phyloP scores from a whole-genome alignment of 2,329 filamentous ascomycete genomes.

The Diaporthe caulivora region DNA sequence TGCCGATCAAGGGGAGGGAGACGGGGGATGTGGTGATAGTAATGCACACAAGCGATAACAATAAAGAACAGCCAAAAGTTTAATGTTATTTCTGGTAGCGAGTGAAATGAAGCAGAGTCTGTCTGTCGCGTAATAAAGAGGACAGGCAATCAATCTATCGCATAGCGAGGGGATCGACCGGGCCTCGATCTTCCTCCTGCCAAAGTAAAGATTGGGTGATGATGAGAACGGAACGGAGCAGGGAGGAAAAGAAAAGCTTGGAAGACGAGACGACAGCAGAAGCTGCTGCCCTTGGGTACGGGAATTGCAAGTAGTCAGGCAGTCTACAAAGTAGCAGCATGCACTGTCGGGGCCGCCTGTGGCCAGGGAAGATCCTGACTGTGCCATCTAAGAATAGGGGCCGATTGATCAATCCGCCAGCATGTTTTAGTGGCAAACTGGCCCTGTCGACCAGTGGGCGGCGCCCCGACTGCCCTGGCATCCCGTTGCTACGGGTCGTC shows the following conservation, averaged over 20 bases:
- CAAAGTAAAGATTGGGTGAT: not conserved
- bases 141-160: not conserved
- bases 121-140: not conserved
- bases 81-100: constrained; percentile 16
- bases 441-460: not conserved
- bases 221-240: not conserved
- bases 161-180: not conserved
- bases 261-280: constrained; percentile 1
- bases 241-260: not conserved
- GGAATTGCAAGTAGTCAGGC: constrained; percentile 9
- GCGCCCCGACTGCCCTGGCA: not conserved
- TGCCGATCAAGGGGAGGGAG: constrained; percentile 33
- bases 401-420: constrained; percentile 19
- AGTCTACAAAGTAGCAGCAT: too few relatives aligned
- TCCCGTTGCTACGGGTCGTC: constrained; percentile 12
- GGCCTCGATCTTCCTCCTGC: not conserved
- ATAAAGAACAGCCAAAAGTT: not conserved
- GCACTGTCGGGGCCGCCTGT: not conserved
- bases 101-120: constrained; percentile 30
- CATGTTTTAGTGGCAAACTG: constrained; percentile 26
- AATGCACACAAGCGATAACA: not conserved
- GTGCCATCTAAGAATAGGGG: constrained; percentile 32
- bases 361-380: constrained; percentile 16
- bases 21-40: not conserved
- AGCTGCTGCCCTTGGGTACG: not conserved